Base-by-base conservation (phyloP, 208 protist genomes). In the Leptomonas seymouri region DNA sequence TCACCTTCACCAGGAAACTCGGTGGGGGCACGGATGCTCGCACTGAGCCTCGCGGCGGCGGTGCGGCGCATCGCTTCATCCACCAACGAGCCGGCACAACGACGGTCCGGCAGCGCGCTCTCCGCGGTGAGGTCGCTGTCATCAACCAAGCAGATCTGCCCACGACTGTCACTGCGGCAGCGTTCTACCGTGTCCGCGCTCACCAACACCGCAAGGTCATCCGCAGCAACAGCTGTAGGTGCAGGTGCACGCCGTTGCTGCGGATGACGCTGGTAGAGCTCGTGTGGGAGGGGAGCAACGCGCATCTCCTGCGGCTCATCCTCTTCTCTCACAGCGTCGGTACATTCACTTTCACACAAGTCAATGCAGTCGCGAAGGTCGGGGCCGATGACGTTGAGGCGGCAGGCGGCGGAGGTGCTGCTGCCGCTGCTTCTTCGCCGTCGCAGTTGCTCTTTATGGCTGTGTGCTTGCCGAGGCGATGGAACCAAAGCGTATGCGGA, bases 311-410 rank as follows among this genome's bases (percentile, higher is more conserved):
- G 62, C 60, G 62, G 54, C 20, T 63, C 70, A 11, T 53, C 62
- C 28, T 70, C 54, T 12, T 41, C 51, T 14, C 59, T 31, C 16
- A 30, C 41, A 16, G 50, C 55, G 49, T 64, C 45, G 7, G 0
- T 27, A 27, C 42, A 20, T 8, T 57, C 21, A 18, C 56, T 20
- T 15, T 45, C 56, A 3, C n/a, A 44, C 18, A 77, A 42, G 51
- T 77, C 71, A 0, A 77, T 49, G 59, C 71, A 77, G 64, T 77
- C 71, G 25, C 30, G 63, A 27, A 50, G 71, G 50, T 70, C 71
- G 27, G 71, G 71, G 5, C 64, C 71, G 11, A 77, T 53, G 9
- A 77, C 56, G 25, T 56, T 53, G 16, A 64, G 61, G 18, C 57
- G 71, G 5, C 71, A 64, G 7, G 46, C 46, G 7, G 45, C 50